Base-by-base conservation (phyloP, 2,329 filamentous ascomycete species). In the Claviceps pazoutovae region DNA sequence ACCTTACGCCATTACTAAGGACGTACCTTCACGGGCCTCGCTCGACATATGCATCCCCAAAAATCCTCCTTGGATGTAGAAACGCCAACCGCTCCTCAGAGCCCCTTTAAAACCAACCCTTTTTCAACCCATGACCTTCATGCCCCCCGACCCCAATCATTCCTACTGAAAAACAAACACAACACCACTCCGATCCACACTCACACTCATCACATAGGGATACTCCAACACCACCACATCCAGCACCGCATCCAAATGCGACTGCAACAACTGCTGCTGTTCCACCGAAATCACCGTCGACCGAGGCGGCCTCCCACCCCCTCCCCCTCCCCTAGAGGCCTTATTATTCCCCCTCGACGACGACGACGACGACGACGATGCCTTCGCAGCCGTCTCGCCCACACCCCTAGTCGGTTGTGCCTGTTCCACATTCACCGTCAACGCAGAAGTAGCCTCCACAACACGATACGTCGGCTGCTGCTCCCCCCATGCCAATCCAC, bases 171-270 rank as follows among this genome's bases (percentile, higher is more conserved):
- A 95, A 50, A 96, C 83, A 74, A 93, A 95, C 46, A 97, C 82
- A 64, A 91, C 83, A 0, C 93, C 93, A 41, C 84, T 86, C 59
- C 91, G 76, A 72, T 98, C 93, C 51, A 86, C 90, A 58, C 86
- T 94, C 48, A 97, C 75, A 37, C 90, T 85, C 88, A 97, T 96
- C 4, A 85, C 86, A 66, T 95, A 96, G 23, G 93, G 93, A 57
- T 80, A 75, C 71, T 96, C 88, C 58, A 98, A 67, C 62, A 97
- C 71, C n/a, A 85, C 85, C 58, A 96, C 82, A 68, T 97, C 91
- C 61, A 86, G 78, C 54, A 98, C 83, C 3, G 82, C 82, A 68
- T 98, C 93, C 60, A 96, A 67, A 68, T 98, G 93, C 53, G 84
- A 88, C 64, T 82, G 85, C 53, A 97, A 70, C 58, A 98, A 66